phyloP scores from a whole-genome alignment of 1,284 basidiomycete species.

The Ceratobasidium sp. region DNA sequence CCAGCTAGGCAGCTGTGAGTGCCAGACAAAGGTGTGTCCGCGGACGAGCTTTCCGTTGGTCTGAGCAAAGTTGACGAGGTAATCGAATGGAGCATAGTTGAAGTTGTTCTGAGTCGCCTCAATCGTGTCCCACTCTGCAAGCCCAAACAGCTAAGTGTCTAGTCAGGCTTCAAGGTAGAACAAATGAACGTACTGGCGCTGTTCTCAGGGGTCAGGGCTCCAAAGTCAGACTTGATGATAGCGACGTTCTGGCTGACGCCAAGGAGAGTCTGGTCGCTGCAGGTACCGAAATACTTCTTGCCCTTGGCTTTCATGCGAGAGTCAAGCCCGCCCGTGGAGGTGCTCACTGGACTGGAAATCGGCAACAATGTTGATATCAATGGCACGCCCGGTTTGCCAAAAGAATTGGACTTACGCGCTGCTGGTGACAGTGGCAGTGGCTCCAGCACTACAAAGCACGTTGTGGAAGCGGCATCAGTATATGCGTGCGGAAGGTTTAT shows the following conservation, averaged over 20 bases:
- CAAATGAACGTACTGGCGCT: conserved; percentile 31
- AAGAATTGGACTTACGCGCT: neutral
- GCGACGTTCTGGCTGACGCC: conserved; percentile 15
- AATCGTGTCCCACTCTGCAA: conserved; percentile 21
- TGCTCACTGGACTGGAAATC: neutral
- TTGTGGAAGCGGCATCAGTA: neutral
- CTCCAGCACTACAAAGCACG: too few relatives aligned
- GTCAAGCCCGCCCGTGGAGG: conserved; percentile 51
- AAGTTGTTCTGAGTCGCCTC: conserved; percentile 14
- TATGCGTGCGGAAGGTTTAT: too few relatives aligned
- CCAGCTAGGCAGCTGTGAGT: conserved; percentile 35
- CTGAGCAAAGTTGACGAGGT: conserved; percentile 35
- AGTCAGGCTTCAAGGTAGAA: too few relatives aligned
- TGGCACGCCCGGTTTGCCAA: too few relatives aligned
- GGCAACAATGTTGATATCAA: neutral
- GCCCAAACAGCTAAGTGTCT: too few relatives aligned
- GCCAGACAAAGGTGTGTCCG: conserved; percentile 44
- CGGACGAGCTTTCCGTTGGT: conserved; percentile 40
- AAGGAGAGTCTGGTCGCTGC: conserved; percentile 17
- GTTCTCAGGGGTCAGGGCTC: conserved; percentile 29
- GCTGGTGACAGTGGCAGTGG: too few relatives aligned
- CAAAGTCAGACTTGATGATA: conserved; percentile 39
- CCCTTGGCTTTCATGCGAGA: conserved; percentile 53
- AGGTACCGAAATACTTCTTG: conserved; percentile 40
- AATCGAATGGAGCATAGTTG: conserved; percentile 22